Base-by-base conservation (phyloP, 805 yeast genomes). In the Metschnikowia arizonensis region DNA sequence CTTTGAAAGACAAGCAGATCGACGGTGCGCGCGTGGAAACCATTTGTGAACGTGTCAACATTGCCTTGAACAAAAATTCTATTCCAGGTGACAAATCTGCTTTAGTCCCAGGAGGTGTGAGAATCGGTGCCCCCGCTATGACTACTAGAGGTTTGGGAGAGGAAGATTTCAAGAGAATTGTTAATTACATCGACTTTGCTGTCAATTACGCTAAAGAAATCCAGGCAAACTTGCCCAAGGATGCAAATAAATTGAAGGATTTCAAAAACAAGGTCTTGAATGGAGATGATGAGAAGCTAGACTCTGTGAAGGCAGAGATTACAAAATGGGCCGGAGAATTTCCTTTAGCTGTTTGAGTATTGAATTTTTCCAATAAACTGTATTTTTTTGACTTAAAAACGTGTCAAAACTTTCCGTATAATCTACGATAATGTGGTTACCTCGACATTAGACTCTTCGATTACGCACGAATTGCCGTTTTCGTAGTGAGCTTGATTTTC, bases 71-170 rank as follows among this genome's bases (percentile, higher is more conserved):
- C 82, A 93, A 93, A 75, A 93, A 93, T 81, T 84, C 99, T 38
- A 88, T 91, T 54, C 98, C 99, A 52, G 97, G 97, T 64, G 99
- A 91, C 73, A 88, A 85, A 71, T 85, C 95, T 36, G 98, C 98
- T 44, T 78, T 91, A 53, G 91, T 89, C 53, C 98, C 99, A 65
- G 91, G 95, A 59, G 99, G 99, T 66, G 81, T 91, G 54, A 86
- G 99, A 74, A 85, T 91, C 51, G 99, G 99, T 63, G 86, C 99
- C 42, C 99, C 99, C 55, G 97, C 97, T 47, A 91, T 91, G 98
- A 81, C 97, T 53, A 88, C 97, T 48, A 88, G 99, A 75, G 99
- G 99, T 56, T 80, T 89, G 59, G 86, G 89, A 49, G 89, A 86
- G 66, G 83, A 74, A 49, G 97, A 93, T 64, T 93, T 91, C 68